Evolutionary conservation across 2,329 filamentous ascomycete species (phyloP).

Genomic region (Ceratocystis cubensis): DNA sequence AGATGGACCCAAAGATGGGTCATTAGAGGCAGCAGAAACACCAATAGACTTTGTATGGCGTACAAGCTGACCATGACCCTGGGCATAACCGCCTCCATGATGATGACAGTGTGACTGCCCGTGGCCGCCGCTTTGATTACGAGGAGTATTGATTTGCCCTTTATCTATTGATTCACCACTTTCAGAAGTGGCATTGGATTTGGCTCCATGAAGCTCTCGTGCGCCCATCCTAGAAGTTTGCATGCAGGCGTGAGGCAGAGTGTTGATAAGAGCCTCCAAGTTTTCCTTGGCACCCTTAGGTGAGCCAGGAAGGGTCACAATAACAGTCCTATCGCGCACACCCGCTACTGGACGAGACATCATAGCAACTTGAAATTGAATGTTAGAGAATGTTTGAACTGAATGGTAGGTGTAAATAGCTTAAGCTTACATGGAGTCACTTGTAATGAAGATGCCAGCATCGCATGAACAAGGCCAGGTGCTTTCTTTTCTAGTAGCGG

Average conservation of each 20-base stretch:
- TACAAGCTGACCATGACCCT: conserved; percentile 52
- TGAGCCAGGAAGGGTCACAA: conserved; percentile 83
- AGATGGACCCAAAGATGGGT: conserved; percentile 48
- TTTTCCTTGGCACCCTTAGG: conserved; percentile 95
- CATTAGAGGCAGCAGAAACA: conserved; percentile 46
- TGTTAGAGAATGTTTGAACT: conserved; percentile 19
- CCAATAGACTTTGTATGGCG: conserved; percentile 56
- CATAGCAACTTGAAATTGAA: conserved; percentile 59
- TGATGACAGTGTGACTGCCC: conserved; percentile 35
- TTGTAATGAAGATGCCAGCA: conserved; percentile 71
- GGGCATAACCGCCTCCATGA: conserved; percentile 46
- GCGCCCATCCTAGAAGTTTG: conserved; percentile 80
- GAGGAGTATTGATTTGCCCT: conserved; percentile 41
- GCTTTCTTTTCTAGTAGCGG: conserved; percentile 74
- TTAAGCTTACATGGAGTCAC: conserved; percentile 75
- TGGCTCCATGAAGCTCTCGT: conserved; percentile 55
- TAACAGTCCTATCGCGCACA: conserved; percentile 65
- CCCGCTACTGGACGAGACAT: conserved; percentile 94
- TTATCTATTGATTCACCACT: conserved; percentile 52
- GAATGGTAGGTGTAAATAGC: neutral
- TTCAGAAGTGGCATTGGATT: conserved; percentile 50
- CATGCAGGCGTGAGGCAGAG: conserved; percentile 88
- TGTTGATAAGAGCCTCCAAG: conserved; percentile 71
- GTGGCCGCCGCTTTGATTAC: conserved; percentile 43
- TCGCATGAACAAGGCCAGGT: conserved; percentile 83